Base-by-base conservation (phyloP, 2,329 filamentous ascomycete species). In the Claviceps quebecensis region DNA sequence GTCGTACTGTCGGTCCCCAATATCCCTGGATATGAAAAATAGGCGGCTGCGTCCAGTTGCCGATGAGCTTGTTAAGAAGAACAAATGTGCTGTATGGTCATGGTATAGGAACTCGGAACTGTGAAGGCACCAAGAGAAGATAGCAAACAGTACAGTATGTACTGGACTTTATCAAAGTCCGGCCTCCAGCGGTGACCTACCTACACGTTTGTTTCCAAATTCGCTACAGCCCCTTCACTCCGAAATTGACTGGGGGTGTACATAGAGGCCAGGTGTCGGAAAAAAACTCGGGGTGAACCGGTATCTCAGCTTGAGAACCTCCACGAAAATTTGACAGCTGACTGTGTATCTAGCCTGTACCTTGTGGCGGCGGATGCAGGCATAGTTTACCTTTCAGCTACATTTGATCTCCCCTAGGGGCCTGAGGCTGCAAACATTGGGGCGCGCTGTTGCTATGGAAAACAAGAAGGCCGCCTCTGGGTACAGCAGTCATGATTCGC, bases 271-370 rank as follows among this genome's bases (percentile, higher is more conserved):
- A 45, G 48, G 22, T 48, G 47, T 55, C 56, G 57, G 61, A 61
- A 57, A 39, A 29, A 34, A 46, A 57, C 57, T 66, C 64, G 63
- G 63, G 60, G 59, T 58, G 63, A 66, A 65, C 63, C 63, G 63
- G 63, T 57, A 63, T 59, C 57, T 61, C 56, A 59, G 48, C 48
- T 34, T 45, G 6, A 39, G 29, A 37, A 19, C 44, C 47, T 45
- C 23, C 22, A 45, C 43, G 26, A 23, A 23, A 43, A 43, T 22
- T 16, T 44, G 41, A 36, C 26, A 40, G 41, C 26, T 47, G 19
- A 40, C 16, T 22, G 29, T 36, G 52, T 50, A 48, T 17, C 45
- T 34, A 22, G 29, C 23, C 46, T 38, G 51, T 52, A 49, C n/a
- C 40, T 6, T 6, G 5, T 2, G 4, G 29, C 7, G 17, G 22